A percentile compares a stretch with the other conserved stretches of the same genome.
Evolutionary conservation across 495 filamentous ascomycete species (phyloP).

Genomic region (Penicillium canescens): DNA sequence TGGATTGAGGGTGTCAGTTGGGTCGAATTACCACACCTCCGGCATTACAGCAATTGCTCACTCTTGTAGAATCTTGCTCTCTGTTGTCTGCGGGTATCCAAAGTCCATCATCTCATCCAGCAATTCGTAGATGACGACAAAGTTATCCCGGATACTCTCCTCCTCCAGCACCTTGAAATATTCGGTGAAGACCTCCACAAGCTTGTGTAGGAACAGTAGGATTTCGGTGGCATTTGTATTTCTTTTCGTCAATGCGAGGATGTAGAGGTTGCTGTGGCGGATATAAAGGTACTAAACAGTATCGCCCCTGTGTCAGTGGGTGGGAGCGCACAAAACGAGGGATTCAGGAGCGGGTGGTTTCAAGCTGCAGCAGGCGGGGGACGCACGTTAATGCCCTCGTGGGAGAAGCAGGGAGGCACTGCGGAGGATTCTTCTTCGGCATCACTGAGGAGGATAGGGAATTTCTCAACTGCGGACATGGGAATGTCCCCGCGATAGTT

Average conservation of each 20-base stretch:
- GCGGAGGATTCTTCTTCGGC: constrained; percentile 99
- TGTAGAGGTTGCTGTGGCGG: constrained; percentile 98
- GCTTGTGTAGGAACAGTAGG: constrained; percentile 94
- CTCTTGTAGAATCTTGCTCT: constrained; percentile 98
- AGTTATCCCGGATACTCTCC: constrained; percentile 99
- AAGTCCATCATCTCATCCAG: constrained; percentile 99
- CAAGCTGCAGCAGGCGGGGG: constrained; percentile 5
- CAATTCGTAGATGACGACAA: constrained; percentile 98
- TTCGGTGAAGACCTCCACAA: constrained; percentile 98
- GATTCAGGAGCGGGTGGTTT: constrained; percentile 14
- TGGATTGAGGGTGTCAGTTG: constrained; percentile 25
- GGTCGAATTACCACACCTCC: neutral
- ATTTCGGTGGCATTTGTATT: constrained; percentile 99
- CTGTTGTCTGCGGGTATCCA: constrained; percentile 98
- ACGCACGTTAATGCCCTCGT: constrained; percentile 95
- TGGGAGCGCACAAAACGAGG: constrained; percentile 15
- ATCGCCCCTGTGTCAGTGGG: constrained; percentile 15
- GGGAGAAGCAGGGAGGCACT: constrained; percentile 96
- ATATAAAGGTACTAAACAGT: constrained; percentile 91
- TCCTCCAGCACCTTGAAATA: constrained; percentile 99
- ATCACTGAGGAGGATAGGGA: constrained; percentile 94
- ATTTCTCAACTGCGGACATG: constrained; percentile 99
- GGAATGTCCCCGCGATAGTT: constrained; percentile 99
- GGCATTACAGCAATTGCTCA: constrained; percentile 31
- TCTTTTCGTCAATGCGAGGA: constrained; percentile 96